These are phyloP conservation scores for Chlorella sorokiniana DNA, from an alignment of 139 green algal genomes.

Conservation along the genomic window DNA sequence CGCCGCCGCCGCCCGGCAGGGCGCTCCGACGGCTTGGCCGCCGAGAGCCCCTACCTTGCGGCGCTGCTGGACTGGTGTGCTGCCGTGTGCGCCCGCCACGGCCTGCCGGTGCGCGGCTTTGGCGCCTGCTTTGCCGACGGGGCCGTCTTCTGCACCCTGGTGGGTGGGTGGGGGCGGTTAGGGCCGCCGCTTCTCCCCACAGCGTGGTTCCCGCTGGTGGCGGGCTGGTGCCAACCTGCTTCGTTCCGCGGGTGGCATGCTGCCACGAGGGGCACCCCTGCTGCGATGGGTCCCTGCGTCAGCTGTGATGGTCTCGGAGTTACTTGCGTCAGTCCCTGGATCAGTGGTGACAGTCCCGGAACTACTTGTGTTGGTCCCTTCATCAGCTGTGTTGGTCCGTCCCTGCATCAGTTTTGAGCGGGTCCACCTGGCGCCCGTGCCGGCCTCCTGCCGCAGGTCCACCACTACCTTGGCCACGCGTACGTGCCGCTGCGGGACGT, in stretches of 20 bases:
- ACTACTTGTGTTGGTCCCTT: too few relatives aligned
- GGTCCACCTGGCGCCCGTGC: neutral
- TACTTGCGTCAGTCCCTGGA: too few relatives aligned
- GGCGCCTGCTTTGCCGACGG: slow-evolving; percentile 75
- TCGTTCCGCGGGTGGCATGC: too few relatives aligned
- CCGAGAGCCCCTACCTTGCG: neutral
- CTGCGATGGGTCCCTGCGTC: too few relatives aligned
- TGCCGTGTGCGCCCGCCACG: slow-evolving; percentile 61
- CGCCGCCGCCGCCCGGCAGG: neutral
- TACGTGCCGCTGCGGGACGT: slow-evolving; percentile 45
- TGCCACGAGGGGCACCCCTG: too few relatives aligned
- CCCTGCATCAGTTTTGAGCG: neutral
- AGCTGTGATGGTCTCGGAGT: too few relatives aligned
- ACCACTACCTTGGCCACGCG: slow-evolving; percentile 69
- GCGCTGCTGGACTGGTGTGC: slow-evolving; percentile 77
- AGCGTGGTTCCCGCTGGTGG: too few relatives aligned
- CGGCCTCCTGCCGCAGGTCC: slow-evolving; percentile 47
- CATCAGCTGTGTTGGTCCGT: neutral
- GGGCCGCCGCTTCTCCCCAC: too few relatives aligned
- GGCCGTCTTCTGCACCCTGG: slow-evolving; percentile 74
- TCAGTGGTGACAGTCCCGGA: too few relatives aligned
- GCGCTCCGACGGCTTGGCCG: too few relatives aligned
- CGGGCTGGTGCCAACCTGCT: too few relatives aligned
- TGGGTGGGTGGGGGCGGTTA: slow-evolving; percentile 50
- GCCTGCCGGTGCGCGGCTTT: slow-evolving; percentile 63